Conservation (phyloP, 768 basidiomycete species). For the Podaxis sp. region DNA sequence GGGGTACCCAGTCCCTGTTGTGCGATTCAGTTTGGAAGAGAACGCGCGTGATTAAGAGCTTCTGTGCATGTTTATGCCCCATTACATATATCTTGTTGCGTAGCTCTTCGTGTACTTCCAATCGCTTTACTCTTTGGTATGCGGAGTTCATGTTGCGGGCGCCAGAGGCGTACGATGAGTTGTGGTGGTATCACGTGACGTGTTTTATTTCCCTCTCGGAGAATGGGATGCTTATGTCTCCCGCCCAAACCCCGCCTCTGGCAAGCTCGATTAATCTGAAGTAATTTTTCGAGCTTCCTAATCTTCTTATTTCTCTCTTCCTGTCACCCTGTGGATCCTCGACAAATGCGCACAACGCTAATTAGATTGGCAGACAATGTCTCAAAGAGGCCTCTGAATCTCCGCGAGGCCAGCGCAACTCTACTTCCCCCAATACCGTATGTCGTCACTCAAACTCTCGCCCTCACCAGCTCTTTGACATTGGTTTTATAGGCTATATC, state of each 20-base stretch:
- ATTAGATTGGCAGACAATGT: conserved; percentile 56
- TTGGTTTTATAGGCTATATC: conserved; percentile 61
- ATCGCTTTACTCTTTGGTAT: too few species aligned
- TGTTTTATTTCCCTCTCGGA: too few species aligned
- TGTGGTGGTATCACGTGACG: too few species aligned
- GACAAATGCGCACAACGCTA: conserved; percentile 17
- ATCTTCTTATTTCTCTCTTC: neutral
- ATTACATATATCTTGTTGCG: too few species aligned
- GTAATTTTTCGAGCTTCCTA: neutral
- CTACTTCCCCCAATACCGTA: conserved; percentile 86
- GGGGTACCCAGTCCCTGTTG: neutral
- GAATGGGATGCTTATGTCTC: too few species aligned
- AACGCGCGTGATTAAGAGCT: neutral
- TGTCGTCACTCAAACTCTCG: conserved; percentile 25
- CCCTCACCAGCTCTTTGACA: neutral
- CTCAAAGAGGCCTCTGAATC: conserved; percentile 54
- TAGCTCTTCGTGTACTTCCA: too few species aligned
- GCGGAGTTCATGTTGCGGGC: too few species aligned
- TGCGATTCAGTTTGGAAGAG: neutral
- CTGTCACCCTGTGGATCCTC: neutral
- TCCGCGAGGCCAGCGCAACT: conserved; percentile 62
- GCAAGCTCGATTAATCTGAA: neutral
- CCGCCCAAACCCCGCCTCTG: too few species aligned
- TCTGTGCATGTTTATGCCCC: neutral
- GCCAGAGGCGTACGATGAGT: too few species aligned